A percentile compares a stretch with the other conserved stretches of the same genome.
phyloP scores from a whole-genome alignment of 2,329 filamentous ascomycete species.

The Aureobasidium melanogenum region DNA sequence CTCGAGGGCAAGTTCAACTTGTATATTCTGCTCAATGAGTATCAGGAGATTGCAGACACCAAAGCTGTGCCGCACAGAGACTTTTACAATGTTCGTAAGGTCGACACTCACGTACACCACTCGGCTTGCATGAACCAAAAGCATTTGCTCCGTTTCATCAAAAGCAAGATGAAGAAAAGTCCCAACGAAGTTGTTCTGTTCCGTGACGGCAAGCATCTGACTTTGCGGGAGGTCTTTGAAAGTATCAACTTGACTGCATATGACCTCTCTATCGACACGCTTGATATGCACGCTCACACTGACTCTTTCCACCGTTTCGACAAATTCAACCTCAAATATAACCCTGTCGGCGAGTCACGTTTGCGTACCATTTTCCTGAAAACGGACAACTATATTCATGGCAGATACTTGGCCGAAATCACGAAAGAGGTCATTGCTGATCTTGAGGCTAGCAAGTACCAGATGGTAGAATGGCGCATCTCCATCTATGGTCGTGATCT shows the following conservation, averaged over 20 bases:
- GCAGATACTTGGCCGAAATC: constrained; percentile 91
- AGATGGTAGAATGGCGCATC: constrained; percentile 99
- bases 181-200: constrained; percentile 89
- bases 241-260: constrained; percentile 97
- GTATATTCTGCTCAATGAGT: constrained; percentile 87
- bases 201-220: constrained; percentile 85
- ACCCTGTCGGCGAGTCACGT: constrained; percentile 90
- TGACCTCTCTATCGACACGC: constrained; percentile 92
- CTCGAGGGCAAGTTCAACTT: constrained; percentile 96
- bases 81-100: constrained; percentile 98
- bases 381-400: constrained; percentile 95
- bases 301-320: constrained; percentile 98
- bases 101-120: constrained; percentile 98
- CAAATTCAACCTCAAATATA: constrained; percentile 99
- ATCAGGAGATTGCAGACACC: constrained; percentile 94
- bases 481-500: constrained; percentile 89
- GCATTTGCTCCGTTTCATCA: constrained; percentile 95
- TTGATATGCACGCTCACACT: constrained; percentile 98
- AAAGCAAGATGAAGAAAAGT: constrained; percentile 99
- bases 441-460: constrained; percentile 96
- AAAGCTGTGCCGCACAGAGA: constrained; percentile 96
- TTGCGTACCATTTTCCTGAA: constrained; percentile 97
- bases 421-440: constrained; percentile 97
- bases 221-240: constrained; percentile 86
- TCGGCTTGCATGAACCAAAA: constrained; percentile 99